Evolutionary conservation across 805 yeast species (phyloP).

Genomic region (Kodamaea restingae): DNA sequence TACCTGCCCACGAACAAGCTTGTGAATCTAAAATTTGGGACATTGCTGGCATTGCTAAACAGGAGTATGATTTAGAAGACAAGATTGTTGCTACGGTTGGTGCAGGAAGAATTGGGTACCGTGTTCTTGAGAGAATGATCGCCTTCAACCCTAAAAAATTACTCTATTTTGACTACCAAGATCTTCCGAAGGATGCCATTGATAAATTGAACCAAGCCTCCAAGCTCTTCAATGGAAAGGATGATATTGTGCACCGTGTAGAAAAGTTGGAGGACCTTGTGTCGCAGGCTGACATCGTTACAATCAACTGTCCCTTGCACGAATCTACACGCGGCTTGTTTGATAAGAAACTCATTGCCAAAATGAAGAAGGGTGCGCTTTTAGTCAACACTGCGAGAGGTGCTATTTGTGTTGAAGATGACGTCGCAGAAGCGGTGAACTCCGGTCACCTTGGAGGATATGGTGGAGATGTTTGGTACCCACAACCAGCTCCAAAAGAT

Average conservation of each 20-base stretch:
- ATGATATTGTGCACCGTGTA: constrained; percentile 58
- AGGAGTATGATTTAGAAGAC: constrained; percentile 70
- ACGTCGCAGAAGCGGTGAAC: constrained; percentile 68
- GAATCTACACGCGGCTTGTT: constrained; percentile 64
- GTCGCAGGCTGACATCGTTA: constrained; percentile 63
- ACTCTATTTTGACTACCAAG: constrained; percentile 72
- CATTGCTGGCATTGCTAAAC: constrained; percentile 67
- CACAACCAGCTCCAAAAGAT: constrained; percentile 73
- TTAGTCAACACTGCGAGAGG: constrained; percentile 37
- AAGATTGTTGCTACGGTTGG: constrained; percentile 79
- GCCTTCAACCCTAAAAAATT: constrained; percentile 74
- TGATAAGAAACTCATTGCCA: constrained; percentile 59
- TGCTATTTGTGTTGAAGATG: constrained; percentile 69
- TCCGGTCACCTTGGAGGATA: constrained; percentile 71
- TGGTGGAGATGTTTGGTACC: constrained; percentile 84
- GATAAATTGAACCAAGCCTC: constrained; percentile 36
- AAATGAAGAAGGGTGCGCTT: constrained; percentile 23
- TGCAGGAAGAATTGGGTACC: constrained; percentile 76
- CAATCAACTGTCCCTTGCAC: constrained; percentile 75
- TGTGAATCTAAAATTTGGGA: constrained; percentile 58
- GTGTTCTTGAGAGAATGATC: constrained; percentile 65
- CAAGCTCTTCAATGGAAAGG: constrained; percentile 42
- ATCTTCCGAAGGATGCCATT: constrained; percentile 50
- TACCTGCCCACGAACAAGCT: constrained; percentile 73
- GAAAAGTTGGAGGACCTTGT: constrained; percentile 62